Base-by-base conservation (phyloP, 352 stramenopile genomes). In the Detonula confervacea region DNA sequence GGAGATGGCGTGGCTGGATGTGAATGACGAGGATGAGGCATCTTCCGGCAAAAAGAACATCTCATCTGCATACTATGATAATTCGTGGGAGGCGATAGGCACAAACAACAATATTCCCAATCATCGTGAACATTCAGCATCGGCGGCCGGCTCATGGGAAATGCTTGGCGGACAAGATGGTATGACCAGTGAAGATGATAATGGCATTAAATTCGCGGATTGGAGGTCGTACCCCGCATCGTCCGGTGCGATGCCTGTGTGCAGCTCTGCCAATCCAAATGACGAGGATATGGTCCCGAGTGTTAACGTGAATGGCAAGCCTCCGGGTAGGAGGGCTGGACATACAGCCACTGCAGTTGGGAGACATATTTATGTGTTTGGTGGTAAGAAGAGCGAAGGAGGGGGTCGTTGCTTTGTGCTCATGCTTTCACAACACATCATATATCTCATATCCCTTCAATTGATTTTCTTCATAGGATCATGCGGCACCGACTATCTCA, bases 321-420 rank as follows among this genome's bases (percentile, higher is more conserved):
- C 93, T 4, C 96, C 96, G 8, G 95, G 95, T 18, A 91, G 94
- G 22, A 90, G 96, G 65, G 96, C 96, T 2, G 96, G 96, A 0
- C 96, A 98, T 78, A 98, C 96, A 37, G 97, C 95, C 54, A 98
- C 96, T 3, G 95, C 97, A 1, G 92, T 98, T 6, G 94, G 96
- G 73, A 91, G 95, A 39, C 93, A 95, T 76, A 95, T 98, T 18
- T 97, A 97, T 66, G 83, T 98, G 2, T 98, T 98, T 89, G 96
- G 96, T 42, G 96, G 96, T 18, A 84, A 64, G 5, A 83, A 65
- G 61, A 74, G 73, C 11, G 67, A 63, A 16, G 51, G 72, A 2
- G 11, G 4, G 9, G 2, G 39, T 46, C n/a, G 8, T 60, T 24
- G 1, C 29, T 61, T 68, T 39, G 12, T 49, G 16, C 16, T 22